These are phyloP conservation scores for Myxozyma vanderwaltii DNA, from an alignment of 805 yeast genomes.

Conservation along the genomic window DNA sequence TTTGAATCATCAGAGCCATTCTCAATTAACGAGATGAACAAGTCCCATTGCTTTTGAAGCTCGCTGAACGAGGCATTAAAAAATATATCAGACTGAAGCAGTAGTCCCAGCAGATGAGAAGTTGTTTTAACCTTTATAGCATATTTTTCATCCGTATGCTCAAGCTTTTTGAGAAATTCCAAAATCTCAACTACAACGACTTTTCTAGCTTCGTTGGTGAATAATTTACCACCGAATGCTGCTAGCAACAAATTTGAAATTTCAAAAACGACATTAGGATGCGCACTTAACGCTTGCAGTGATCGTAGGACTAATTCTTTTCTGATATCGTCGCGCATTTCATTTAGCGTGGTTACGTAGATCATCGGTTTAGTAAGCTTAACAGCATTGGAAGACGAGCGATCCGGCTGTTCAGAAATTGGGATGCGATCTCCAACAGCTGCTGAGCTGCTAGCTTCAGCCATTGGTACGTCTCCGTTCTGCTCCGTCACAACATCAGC, in stretches of 20 bases:
- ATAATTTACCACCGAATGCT: slow-evolving; percentile 17
- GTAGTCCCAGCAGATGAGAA: slow-evolving; percentile 37
- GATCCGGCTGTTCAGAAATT: neutral
- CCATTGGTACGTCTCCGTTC: neutral
- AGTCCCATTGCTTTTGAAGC: slow-evolving; percentile 26
- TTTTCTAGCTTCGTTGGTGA: neutral
- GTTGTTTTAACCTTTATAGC: slow-evolving; percentile 8
- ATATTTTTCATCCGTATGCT: slow-evolving; percentile 6
- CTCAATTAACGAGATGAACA: slow-evolving; percentile 29
- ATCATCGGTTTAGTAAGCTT: neutral
- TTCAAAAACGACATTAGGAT: slow-evolving; percentile 36
- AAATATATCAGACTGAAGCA: slow-evolving; percentile 34
- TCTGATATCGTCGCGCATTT: slow-evolving; percentile 34
- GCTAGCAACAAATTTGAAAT: slow-evolving; percentile 32
- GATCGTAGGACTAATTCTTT: slow-evolving; percentile 30
- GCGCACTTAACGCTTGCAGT: slow-evolving; percentile 30
- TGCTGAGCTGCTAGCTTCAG: neutral
- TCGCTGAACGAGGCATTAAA: slow-evolving; percentile 25
- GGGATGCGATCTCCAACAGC: neutral
- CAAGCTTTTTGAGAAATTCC: neutral
- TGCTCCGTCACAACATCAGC: neutral
- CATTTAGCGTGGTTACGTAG: slow-evolving; percentile 32
- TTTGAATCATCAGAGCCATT: slow-evolving; percentile 7
- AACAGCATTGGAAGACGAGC: neutral
- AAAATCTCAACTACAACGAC: slow-evolving; percentile 1